Percentiles rank a stretch among this genome's conserved stretches.
phyloP scores from a whole-genome alignment of 805 yeast species.

The Zygoascus tannicola region DNA sequence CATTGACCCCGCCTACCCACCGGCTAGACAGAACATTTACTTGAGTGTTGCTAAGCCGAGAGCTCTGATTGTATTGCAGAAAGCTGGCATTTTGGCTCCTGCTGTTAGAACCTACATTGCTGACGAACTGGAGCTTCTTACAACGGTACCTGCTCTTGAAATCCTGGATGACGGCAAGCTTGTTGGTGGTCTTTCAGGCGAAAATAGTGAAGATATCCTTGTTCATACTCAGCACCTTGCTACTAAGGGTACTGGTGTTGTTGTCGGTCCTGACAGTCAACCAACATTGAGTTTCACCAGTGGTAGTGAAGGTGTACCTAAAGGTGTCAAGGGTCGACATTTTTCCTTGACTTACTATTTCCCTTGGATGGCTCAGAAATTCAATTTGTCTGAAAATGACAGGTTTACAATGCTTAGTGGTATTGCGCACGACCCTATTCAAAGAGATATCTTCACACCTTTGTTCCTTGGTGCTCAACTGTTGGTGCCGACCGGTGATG shows the following conservation, averaged over 20 bases:
- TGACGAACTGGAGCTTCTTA: slow-evolving; percentile 60
- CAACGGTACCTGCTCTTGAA: slow-evolving; percentile 69
- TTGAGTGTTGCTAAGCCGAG: slow-evolving; percentile 87
- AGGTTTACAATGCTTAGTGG: slow-evolving; percentile 96
- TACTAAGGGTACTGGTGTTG: slow-evolving; percentile 66
- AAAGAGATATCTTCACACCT: slow-evolving; percentile 98
- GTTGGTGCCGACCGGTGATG: slow-evolving; percentile 91
- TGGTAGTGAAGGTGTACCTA: slow-evolving; percentile 97
- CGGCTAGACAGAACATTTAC: slow-evolving; percentile 92
- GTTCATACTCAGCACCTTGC: slow-evolving; percentile 37
- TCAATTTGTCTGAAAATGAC: slow-evolving; percentile 68
- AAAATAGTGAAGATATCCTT: slow-evolving; percentile 41
- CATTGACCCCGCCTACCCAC: slow-evolving; percentile 98
- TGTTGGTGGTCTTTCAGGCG: slow-evolving; percentile 35
- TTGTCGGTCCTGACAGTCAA: slow-evolving; percentile 95
- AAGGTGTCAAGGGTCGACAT: slow-evolving; percentile 97
- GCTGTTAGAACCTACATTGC: slow-evolving; percentile 70
- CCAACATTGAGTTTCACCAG: slow-evolving; percentile 96
- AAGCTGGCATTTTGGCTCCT: slow-evolving; percentile 77
- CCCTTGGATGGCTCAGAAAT: slow-evolving; percentile 95
- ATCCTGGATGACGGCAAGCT: slow-evolving; percentile 67
- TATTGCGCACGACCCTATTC: slow-evolving; percentile 98
- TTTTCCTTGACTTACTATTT: slow-evolving; percentile 94
- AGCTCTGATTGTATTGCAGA: slow-evolving; percentile 80
- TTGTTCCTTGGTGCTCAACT: slow-evolving; percentile 89